Evolutionary conservation across 768 basidiomycete species (phyloP).

Genomic region (Auricularia sp.): DNA sequence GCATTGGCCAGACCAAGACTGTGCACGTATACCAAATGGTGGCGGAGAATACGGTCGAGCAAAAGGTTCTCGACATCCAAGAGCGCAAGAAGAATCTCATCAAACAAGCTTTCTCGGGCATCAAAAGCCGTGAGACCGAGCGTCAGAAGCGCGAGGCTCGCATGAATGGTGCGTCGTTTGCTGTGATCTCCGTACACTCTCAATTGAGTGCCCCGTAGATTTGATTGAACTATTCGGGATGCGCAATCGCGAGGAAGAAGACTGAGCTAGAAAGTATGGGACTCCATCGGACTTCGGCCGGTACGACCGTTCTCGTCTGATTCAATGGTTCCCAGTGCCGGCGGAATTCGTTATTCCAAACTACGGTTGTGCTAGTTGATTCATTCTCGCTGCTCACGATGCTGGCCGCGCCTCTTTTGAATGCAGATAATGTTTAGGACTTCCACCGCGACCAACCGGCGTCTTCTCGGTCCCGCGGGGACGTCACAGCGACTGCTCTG

Average conservation of each 20-base stretch:
- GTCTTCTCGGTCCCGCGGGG: too few relatives aligned
- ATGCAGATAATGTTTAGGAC: too few relatives aligned
- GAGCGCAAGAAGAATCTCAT: slow-evolving; percentile 74
- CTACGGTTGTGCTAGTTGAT: too few relatives aligned
- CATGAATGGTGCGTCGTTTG: slow-evolving; percentile 49
- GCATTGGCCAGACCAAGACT: slow-evolving; percentile 72
- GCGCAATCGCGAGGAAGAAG: neutral
- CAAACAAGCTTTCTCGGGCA: slow-evolving; percentile 79
- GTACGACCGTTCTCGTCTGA: too few relatives aligned
- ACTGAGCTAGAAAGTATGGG: too few relatives aligned
- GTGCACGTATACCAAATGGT: slow-evolving; percentile 87
- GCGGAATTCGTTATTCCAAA: too few relatives aligned
- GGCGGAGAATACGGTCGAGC: slow-evolving; percentile 81
- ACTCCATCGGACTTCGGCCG: too few relatives aligned
- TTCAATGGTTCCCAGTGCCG: too few relatives aligned
- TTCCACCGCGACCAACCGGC: too few relatives aligned
- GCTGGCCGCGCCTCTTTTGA: too few relatives aligned
- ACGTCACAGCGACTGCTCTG: too few relatives aligned
- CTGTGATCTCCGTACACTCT: neutral
- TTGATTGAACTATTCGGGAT: neutral
- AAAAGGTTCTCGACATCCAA: slow-evolving; percentile 72
- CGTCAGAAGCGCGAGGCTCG: slow-evolving; percentile 73
- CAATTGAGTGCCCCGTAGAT: neutral
- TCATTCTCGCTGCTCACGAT: too few relatives aligned
- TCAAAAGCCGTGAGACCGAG: slow-evolving; percentile 62